These are phyloP conservation scores for Cryptosporidium ryanae DNA, from an alignment of 169 alveolate genomes.

Conservation along the genomic window DNA sequence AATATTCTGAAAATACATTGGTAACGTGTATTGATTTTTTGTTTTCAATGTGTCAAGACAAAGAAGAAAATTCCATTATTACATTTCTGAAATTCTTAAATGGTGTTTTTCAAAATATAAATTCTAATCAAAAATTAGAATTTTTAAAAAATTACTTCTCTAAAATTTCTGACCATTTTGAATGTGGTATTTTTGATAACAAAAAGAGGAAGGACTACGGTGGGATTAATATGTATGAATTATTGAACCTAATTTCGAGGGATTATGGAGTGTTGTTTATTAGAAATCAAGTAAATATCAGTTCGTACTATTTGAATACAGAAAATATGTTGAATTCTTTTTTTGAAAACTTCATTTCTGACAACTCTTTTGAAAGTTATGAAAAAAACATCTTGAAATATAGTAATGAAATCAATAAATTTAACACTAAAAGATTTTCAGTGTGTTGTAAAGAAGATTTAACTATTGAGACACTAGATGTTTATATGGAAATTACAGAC, in stretches of 20 bases:
- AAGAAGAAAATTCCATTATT: background rate
- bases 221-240: too few species aligned
- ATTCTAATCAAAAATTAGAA: background rate
- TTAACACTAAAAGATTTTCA: too few species aligned
- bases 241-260: too few species aligned
- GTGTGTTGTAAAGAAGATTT: too few species aligned
- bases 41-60: conserved; percentile 9
- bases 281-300: background rate
- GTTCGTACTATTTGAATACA: background rate
- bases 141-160: background rate
- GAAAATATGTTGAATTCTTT: background rate
- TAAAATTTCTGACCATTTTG: too few species aligned
- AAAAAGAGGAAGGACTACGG: too few species aligned
- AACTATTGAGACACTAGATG: too few species aligned
- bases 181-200: too few species aligned
- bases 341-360: background rate
- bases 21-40: conserved; percentile 22
- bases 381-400: background rate
- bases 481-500: too few species aligned
- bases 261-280: too few species aligned
- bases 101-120: background rate
- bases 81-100: background rate
- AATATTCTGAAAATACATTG: background rate
- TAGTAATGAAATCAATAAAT: too few species aligned
- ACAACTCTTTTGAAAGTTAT: background rate